Evolutionary conservation across 441 rosid species (phyloP).

Genomic region (Arabidopsis hybrid): DNA sequence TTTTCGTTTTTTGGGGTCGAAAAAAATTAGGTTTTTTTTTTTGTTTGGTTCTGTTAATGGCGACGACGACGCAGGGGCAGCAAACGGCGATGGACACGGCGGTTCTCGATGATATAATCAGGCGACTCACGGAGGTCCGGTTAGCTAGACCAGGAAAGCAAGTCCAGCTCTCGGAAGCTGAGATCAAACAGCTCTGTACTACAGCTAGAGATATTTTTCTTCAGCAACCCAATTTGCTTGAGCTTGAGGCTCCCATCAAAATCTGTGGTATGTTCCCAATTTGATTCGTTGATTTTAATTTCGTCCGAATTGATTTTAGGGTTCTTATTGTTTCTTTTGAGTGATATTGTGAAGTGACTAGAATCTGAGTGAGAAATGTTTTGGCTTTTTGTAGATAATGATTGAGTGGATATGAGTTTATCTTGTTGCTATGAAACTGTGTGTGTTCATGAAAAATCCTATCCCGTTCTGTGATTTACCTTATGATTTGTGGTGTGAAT

Average conservation of each 20-base stretch:
- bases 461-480: neutral
- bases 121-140: conserved; percentile 81
- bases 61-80: conserved; percentile 44
- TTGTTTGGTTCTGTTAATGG: conserved; percentile 30
- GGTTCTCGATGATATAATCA: conserved; percentile 76
- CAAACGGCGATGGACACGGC: conserved; percentile 63
- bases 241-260: conserved; percentile 96
- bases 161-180: conserved; percentile 85
- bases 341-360: conserved; percentile 5
- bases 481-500: conserved; percentile 22
- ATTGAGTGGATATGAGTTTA: conserved; percentile 14
- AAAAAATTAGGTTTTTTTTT: conserved; percentile 36
- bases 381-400: neutral
- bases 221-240: conserved; percentile 87
- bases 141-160: conserved; percentile 89
- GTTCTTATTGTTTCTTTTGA: conserved; percentile 9
- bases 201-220: conserved; percentile 75
- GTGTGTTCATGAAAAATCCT: neutral
- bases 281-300: neutral
- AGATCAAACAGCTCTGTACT: conserved; percentile 86
- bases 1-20: neutral
- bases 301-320: neutral
- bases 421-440: conserved; percentile 17
- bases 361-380: conserved; percentile 20
- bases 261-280: conserved; percentile 68